Evolutionary conservation across 139 green algal genomes (phyloP), one percentile per base, ranked within the genome.

Genomic region (Chlorella vulgaris): DNA sequence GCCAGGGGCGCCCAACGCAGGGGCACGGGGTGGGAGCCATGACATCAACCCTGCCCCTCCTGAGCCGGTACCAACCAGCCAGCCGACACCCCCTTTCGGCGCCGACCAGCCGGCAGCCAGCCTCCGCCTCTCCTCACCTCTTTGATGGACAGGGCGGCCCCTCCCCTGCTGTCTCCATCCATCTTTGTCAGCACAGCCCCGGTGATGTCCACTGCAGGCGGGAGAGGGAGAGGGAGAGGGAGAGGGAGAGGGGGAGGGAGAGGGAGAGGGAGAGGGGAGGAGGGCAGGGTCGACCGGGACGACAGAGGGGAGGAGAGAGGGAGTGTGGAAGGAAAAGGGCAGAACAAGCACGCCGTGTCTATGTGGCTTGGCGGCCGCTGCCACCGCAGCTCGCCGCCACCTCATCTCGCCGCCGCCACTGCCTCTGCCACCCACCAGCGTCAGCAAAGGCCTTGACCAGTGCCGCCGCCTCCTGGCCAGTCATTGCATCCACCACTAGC

Each of bases 401-500:
- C 24, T 7, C 60, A 68, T 55, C 39, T 8, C 39, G n/a, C n/a
- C 33, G 66, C 18, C 2, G 22, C 24, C 39, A 36, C 38, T 22
- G 18, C 36, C 4, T 33, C 22, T 24, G 5, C 31, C 33, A 40
- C 69, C 3, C 69, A 76, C 69, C 89, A 28, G 88, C 78, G 4
- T 98, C 94, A 78, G 98, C 97, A 85, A 99, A 99, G 10, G 95
- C 82, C 76, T 96, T 95, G 13, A 98, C 95, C 55, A 99, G 87
- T 38, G 55, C 75, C 26, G 91, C 91, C n/a, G 91, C 91, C 78
- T 94, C 91, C 85, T 99, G 96, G 13, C 97, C 97, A n/a, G 97
- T 99, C 97, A 99, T 99, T 33, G 97, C 97, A 77, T 99, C 97
- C 55, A 99, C 96, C 47, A 99, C 97, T 62, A 99, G 90, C 81